Base-by-base conservation (phyloP, 2,329 filamentous ascomycete genomes). In the Alternaria novae-zelandiae region DNA sequence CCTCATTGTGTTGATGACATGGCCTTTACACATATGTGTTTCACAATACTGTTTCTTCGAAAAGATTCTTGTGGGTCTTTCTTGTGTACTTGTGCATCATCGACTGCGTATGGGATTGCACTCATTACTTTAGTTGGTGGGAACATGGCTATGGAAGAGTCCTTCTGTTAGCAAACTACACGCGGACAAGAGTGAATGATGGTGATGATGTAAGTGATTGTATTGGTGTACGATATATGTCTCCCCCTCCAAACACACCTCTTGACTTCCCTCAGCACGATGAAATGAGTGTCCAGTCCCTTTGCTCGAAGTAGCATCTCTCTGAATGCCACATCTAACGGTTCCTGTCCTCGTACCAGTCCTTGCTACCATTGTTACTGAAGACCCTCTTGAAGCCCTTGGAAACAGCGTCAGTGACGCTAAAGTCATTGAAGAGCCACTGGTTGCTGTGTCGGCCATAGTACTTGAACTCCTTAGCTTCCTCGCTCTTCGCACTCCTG, bases 371-470 rank as follows among this genome's bases (percentile, higher is more conserved):
- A 3, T 63, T 59, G 63, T 63, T 71, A 9, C 67, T 58, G 63
- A 78, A 76, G 9, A 76, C 68, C 67, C 65, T 76, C 5, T 68
- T 73, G 54, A 64, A 77, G 20, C 75, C 74, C 63, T 71, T 77
- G 54, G 69, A 73, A 28, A 78, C 70, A n/a, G 67, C 69, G 17
- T 73, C 76, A 11, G 71, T 75, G 43, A 80, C 66, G 36, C 77
- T 79, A 44, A 79, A 80, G 46, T 78, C 77, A 20, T 78, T 77
- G 65, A 81, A 81, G 21, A 81, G 59, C 79, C 79, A 81, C 54
- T 71, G 71, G 54, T 81, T 81, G 10, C 70, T 70, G 64, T 81
- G 79, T 6, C 79, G 21, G 6, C 77, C 77, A 44, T 79, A 79
- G 49, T 77, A 77, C 61, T 71, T 74, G 20, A 77, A 77, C 49